Evolutionary conservation across 345 rosid genomes (phyloP).

Genomic region (Bruguiera sexangula): DNA sequence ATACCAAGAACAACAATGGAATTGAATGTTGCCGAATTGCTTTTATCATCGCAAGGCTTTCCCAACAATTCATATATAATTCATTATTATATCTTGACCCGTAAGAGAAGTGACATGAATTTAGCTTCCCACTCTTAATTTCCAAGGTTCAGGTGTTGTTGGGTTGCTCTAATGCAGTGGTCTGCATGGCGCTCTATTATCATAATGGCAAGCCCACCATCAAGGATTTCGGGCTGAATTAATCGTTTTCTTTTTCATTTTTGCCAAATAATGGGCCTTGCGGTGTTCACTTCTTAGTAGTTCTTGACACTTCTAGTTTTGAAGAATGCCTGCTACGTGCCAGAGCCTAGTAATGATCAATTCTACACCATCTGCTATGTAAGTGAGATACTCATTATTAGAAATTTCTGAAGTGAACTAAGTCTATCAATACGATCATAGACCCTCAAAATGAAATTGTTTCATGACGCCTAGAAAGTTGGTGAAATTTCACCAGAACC

Average conservation of each 20-base stretch:
- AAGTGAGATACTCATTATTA: background rate
- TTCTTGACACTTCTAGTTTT: background rate
- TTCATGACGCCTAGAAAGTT: too few species aligned
- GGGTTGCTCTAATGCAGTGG: slow-evolving; percentile 1
- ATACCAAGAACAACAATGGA: too few species aligned
- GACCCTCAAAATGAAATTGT: background rate
- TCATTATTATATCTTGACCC: too few species aligned
- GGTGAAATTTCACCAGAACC: background rate
- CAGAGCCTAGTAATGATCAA: background rate
- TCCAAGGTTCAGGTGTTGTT: background rate
- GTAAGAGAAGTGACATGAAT: too few species aligned
- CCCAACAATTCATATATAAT: too few species aligned
- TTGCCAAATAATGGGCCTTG: background rate
- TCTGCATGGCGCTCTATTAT: background rate
- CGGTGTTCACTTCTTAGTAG: background rate
- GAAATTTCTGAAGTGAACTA: too few species aligned
- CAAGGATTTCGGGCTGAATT: background rate
- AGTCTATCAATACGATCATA: too few species aligned
- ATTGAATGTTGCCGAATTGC: too few species aligned
- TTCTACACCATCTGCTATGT: background rate
- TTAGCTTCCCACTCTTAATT: background rate
- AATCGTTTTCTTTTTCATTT: background rate
- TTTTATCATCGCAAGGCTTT: too few species aligned
- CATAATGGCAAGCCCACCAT: background rate
- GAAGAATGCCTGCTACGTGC: background rate